These are phyloP conservation scores for Globisporangium takayamanum DNA, from an alignment of 352 stramenopile species.

Conservation along the genomic window DNA sequence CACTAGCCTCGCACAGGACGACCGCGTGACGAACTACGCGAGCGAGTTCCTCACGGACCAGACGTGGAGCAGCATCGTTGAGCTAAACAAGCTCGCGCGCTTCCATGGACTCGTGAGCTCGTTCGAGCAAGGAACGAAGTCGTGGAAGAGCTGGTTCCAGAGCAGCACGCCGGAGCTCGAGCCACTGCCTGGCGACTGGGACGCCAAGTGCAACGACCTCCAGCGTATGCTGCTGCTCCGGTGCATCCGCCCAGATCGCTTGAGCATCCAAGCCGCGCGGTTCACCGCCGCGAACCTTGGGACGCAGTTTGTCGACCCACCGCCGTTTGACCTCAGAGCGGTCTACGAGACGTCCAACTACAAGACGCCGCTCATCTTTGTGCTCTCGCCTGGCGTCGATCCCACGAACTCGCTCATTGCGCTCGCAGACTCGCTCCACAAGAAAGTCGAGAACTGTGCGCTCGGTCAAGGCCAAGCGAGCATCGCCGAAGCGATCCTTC, in stretches of 20 bases:
- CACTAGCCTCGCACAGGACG: slow-evolving; percentile 49
- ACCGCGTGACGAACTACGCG: slow-evolving; percentile 76
- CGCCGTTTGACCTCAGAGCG: slow-evolving; percentile 88
- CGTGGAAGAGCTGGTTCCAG: slow-evolving; percentile 82
- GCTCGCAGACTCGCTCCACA: slow-evolving; percentile 72
- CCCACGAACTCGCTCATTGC: slow-evolving; percentile 90
- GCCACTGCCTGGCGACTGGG: slow-evolving; percentile 89
- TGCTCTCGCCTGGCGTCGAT: slow-evolving; percentile 93
- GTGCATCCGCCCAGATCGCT: slow-evolving; percentile 87
- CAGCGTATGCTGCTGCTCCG: slow-evolving; percentile 92
- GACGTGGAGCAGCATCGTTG: slow-evolving; percentile 88
- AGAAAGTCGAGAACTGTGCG: slow-evolving; percentile 89
- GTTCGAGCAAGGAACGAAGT: slow-evolving; percentile 85
- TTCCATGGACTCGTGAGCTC: slow-evolving; percentile 88
- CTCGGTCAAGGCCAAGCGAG: slow-evolving; percentile 92
- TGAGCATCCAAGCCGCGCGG: slow-evolving; percentile 87
- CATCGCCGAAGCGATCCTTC: slow-evolving; percentile 86
- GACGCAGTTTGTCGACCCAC: slow-evolving; percentile 90
- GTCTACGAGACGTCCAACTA: slow-evolving; percentile 87
- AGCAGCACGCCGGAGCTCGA: slow-evolving; percentile 88
- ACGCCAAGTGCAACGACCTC: slow-evolving; percentile 90
- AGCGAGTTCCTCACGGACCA: slow-evolving; percentile 83
- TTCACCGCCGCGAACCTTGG: slow-evolving; percentile 92
- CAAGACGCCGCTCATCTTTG: slow-evolving; percentile 93
- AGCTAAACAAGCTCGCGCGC: slow-evolving; percentile 85